Evolutionary conservation across 2,329 filamentous ascomycete genomes (phyloP), one percentile per base, ranked within the genome.

Genomic region (Teratosphaeria gauchensis): DNA sequence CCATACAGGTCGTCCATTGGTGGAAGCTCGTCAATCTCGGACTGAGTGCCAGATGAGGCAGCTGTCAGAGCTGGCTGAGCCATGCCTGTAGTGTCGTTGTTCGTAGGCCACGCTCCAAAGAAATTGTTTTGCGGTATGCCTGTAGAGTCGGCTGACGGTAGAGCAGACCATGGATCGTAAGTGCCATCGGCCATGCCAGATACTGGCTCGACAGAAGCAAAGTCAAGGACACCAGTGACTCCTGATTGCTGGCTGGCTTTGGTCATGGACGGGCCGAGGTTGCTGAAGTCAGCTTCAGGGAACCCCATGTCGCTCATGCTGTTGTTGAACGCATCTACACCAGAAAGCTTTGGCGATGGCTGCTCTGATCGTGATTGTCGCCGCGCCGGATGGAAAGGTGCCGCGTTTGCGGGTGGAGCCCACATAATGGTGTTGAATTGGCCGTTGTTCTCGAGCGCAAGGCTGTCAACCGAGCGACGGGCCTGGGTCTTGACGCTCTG

Each of bases 381-480:
- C 46, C 67, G 61, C 16, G 61, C 65, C 8, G 56, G 59, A 32
- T 63, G 59, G 54, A 63, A 58, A 16, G 65, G 59, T n/a, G 57
- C 56, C 38, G 54, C 28, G 19, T 55, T 55, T 54, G 59, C 58
- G 31, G 58, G 56, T 6, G 42, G 42, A 9, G 42, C 42, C 2
- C 42, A 48, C 38, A 46, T 53, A 55, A 60, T 62, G 3, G 57
- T 53, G 46, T 52, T 54, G 58, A 33, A 54, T 1, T 46, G 16
- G 57, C 54, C 55, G 51, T 56, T 59, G 19, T 57, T 62, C 57
- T 67, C 65, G 32, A 71, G 57, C 4, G 78, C 77, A 46, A 82
- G 73, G 63, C 78, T 80, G 64, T 83, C 81, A 38, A 78, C 74
- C 31, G 80, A 82, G 32, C 78, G 77, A 57, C 77, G 77, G 55